These are phyloP conservation scores for Suillus tomentosus DNA, from an alignment of 768 basidiomycete genomes.

Conservation along the genomic window DNA sequence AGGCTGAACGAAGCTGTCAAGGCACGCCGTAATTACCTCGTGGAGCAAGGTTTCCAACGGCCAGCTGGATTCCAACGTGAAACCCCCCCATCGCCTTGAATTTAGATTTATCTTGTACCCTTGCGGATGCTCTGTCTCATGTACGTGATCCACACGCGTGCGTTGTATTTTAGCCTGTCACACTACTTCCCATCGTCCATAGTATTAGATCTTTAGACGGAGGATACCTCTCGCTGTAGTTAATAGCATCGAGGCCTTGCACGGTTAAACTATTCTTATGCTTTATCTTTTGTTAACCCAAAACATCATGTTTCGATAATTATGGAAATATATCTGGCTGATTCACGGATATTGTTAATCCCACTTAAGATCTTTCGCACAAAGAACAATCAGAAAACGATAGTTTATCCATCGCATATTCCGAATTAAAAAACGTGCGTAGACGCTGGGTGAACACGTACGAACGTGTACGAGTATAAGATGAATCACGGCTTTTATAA, in stretches of 20 bases:
- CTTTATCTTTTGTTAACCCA: background rate
- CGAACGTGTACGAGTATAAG: too few species aligned
- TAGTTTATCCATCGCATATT: too few species aligned
- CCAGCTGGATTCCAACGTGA: slow-evolving; percentile 32
- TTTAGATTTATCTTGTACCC: background rate
- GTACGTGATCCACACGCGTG: background rate
- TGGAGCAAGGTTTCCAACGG: slow-evolving; percentile 27
- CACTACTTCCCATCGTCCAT: background rate
- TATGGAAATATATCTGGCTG: background rate
- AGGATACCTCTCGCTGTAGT: background rate
- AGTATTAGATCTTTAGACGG: background rate
- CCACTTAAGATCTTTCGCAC: too few species aligned
- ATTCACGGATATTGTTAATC: background rate
- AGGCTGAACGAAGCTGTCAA: slow-evolving; percentile 55
- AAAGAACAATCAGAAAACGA: too few species aligned
- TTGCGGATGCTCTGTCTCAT: background rate
- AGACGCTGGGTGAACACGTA: too few species aligned
- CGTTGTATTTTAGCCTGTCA: slow-evolving; percentile 8
- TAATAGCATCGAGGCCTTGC: background rate
- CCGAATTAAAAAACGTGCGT: too few species aligned
- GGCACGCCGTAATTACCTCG: slow-evolving; percentile 27
- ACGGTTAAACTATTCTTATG: slow-evolving; percentile 4
- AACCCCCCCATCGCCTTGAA: slow-evolving; percentile 19
- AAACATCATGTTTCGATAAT: slow-evolving; percentile 1
- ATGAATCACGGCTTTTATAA: too few species aligned